These are phyloP conservation scores for Neotropicomus parvogracilis DNA, from an alignment of 1,284 basidiomycete species.

Conservation along the genomic window DNA sequence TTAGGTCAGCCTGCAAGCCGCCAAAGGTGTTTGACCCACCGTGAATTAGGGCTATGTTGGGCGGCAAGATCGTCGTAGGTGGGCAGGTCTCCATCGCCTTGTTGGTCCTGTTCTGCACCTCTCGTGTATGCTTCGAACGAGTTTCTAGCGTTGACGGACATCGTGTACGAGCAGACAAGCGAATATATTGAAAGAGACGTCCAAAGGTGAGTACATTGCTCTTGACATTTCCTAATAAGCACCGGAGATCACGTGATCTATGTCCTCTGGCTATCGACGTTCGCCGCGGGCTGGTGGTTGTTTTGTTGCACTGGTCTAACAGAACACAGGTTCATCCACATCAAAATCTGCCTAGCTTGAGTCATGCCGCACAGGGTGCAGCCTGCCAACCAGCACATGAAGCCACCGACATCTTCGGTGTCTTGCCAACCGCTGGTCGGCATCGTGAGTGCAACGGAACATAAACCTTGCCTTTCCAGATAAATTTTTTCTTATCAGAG, in stretches of 20 bases:
- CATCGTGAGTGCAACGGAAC: constrained; percentile 1
- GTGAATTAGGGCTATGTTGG: constrained; percentile 73
- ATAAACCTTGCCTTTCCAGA: constrained; percentile 1
- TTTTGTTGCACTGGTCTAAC: not conserved
- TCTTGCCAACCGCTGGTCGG: constrained; percentile 9
- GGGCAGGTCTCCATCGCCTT: constrained; percentile 59
- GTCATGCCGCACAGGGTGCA: constrained; percentile 1
- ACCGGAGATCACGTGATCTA: constrained; percentile 12
- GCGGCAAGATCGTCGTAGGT: constrained; percentile 72
- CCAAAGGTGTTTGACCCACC: constrained; percentile 37
- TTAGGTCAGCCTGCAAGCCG: constrained; percentile 6
- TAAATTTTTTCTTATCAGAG: not conserved
- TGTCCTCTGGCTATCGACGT: too few relatives aligned
- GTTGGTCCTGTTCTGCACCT: constrained; percentile 55
- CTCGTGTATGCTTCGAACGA: constrained; percentile 26
- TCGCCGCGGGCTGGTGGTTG: not conserved
- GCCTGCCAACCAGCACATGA: not conserved
- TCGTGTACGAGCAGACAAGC: constrained; percentile 5
- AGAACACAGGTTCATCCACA: not conserved
- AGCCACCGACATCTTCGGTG: constrained; percentile 12
- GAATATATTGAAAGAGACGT: not conserved
- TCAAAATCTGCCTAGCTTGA: not conserved
- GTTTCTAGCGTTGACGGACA: constrained; percentile 24
- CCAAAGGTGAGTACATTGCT: not conserved
- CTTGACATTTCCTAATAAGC: not conserved